Evolutionary conservation across 345 rosid species (phyloP).

Genomic region (Linum lewisii): DNA sequence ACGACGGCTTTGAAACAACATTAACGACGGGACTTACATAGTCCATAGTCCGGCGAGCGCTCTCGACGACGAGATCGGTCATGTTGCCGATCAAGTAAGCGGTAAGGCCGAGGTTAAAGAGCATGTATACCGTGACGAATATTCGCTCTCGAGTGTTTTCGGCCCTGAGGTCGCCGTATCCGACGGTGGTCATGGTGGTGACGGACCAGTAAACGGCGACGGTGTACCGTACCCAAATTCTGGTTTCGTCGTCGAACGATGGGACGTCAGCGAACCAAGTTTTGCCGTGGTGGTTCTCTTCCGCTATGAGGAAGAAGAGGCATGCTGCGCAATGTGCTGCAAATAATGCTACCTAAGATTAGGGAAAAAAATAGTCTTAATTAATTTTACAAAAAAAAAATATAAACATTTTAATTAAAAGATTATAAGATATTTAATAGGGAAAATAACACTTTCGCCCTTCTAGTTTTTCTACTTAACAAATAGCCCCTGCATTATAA

Average conservation of each 20-base stretch:
- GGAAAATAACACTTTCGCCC: too few relatives aligned
- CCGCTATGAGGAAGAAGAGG: slow-evolving; percentile 71
- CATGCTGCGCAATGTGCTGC: slow-evolving; percentile 83
- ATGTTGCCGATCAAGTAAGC: slow-evolving; percentile 91
- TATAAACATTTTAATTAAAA: too few relatives aligned
- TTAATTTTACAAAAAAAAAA: too few relatives aligned
- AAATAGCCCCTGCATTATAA: too few relatives aligned
- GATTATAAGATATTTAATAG: too few relatives aligned
- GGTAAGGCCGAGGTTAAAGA: slow-evolving; percentile 85
- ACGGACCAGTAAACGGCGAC: slow-evolving; percentile 84
- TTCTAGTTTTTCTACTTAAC: too few relatives aligned
- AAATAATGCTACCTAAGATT: slow-evolving; percentile 58
- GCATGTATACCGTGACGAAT: slow-evolving; percentile 70
- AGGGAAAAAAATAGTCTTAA: not conserved
- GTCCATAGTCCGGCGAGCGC: slow-evolving; percentile 95
- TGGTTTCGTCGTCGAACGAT: slow-evolving; percentile 59
- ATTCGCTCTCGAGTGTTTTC: slow-evolving; percentile 70
- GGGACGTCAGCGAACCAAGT: slow-evolving; percentile 65
- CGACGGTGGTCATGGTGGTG: slow-evolving; percentile 96
- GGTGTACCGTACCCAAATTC: slow-evolving; percentile 59
- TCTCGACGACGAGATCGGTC: slow-evolving; percentile 91
- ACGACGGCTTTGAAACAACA: not conserved
- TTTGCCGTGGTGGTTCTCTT: slow-evolving; percentile 51
- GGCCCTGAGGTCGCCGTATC: slow-evolving; percentile 92
- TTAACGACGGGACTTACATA: slow-evolving; percentile 38